Evolutionary conservation across 805 yeast species (phyloP).

Genomic region (Pichia rugopelliculosa): DNA sequence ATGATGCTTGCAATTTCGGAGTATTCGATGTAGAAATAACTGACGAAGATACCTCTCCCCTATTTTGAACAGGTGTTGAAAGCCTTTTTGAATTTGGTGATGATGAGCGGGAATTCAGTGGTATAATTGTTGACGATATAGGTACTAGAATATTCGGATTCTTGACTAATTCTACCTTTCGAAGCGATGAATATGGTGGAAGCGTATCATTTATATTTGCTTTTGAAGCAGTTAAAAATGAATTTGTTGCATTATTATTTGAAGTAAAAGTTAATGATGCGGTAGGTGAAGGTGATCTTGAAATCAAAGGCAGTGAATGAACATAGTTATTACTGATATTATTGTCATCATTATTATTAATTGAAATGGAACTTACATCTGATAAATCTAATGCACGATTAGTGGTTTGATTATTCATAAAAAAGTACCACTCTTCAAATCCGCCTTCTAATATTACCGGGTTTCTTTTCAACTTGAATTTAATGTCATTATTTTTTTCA

Average conservation of each 20-base stretch:
- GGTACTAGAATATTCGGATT: not conserved
- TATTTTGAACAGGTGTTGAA: not conserved
- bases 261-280: not conserved
- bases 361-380: not conserved
- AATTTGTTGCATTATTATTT: not conserved
- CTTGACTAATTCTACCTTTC: not conserved
- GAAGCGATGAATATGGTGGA: not conserved
- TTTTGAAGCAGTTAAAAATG: not conserved
- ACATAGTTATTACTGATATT: conserved; percentile 1
- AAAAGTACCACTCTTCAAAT: conserved; percentile 49
- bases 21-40: not conserved
- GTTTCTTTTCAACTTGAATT: conserved; percentile 26
- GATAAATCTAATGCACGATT: not conserved
- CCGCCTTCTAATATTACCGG: conserved; percentile 53
- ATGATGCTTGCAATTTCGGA: not conserved
- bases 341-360: not conserved
- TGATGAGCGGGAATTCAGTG: not conserved
- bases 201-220: not conserved
- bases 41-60: not conserved
- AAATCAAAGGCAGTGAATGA: conserved; percentile 4
- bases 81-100: not conserved
- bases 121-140: not conserved
- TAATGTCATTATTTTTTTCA: conserved; percentile 30
- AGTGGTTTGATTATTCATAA: conserved; percentile 10
- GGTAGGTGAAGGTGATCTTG: conserved; percentile 10